These are phyloP conservation scores for Podospora tetraspora DNA, from an alignment of 495 filamentous ascomycete genomes.

Conservation along the genomic window DNA sequence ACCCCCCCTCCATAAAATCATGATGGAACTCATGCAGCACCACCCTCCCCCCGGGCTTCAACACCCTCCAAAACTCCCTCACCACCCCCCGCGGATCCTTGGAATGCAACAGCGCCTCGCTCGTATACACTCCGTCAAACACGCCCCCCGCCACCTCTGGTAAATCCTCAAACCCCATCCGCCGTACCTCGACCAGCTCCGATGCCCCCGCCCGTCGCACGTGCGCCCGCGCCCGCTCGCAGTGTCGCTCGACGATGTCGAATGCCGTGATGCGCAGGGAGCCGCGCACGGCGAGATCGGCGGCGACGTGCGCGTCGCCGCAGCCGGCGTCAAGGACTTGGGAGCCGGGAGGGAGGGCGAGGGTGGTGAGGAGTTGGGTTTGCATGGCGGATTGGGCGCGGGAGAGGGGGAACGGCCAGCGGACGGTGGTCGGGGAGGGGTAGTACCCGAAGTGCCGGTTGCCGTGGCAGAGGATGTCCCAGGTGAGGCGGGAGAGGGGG, in stretches of 20 bases:
- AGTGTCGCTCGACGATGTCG: slow-evolving; percentile 4
- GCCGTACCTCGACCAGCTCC: background rate
- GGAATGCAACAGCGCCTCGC: slow-evolving; percentile 9
- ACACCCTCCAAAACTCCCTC: slow-evolving; percentile 1
- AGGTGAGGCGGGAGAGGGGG: background rate
- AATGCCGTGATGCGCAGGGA: slow-evolving; percentile 3
- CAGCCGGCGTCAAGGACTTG: slow-evolving; percentile 12
- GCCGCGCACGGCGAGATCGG: slow-evolving; percentile 3
- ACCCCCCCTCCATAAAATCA: background rate
- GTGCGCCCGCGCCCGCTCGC: slow-evolving; percentile 1
- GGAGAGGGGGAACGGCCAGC: slow-evolving; percentile 4
- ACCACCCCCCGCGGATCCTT: background rate
- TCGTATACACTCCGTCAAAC: slow-evolving; percentile 6
- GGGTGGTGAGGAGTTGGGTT: background rate
- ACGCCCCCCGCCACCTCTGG: background rate
- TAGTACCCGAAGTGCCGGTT: slow-evolving; percentile 14
- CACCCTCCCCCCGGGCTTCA: slow-evolving; percentile 5
- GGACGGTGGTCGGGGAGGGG: background rate
- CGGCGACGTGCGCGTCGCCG: slow-evolving; percentile 11
- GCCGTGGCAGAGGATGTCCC: slow-evolving; percentile 5
- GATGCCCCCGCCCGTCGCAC: background rate
- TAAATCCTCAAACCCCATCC: slow-evolving; percentile 2
- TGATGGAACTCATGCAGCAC: slow-evolving; percentile 13
- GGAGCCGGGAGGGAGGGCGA: background rate
- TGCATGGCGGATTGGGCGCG: slow-evolving; percentile 2